Percentiles rank a stretch among this genome's conserved stretches.
Evolutionary conservation across 805 yeast genomes (phyloP).

Genomic region (Ogataea naganishii): DNA sequence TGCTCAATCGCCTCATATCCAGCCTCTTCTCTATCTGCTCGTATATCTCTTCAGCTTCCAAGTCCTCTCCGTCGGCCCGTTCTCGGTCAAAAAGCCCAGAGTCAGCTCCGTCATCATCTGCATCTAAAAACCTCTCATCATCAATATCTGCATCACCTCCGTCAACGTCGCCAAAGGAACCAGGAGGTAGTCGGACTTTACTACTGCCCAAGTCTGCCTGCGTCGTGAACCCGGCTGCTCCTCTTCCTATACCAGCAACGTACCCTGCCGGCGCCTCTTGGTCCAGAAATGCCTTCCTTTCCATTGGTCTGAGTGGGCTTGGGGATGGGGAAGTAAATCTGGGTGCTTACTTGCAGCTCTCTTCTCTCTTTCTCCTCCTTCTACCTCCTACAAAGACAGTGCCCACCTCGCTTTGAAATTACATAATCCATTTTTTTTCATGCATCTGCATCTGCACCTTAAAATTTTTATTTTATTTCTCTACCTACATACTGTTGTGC

Average conservation of each 20-base stretch:
- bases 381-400: not conserved
- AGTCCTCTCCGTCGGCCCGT: constrained; percentile 43
- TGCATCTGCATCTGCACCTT: too few species aligned
- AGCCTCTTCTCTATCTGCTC: constrained; percentile 54
- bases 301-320: constrained; percentile 23
- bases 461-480: too few species aligned
- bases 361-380: not conserved
- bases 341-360: too few species aligned
- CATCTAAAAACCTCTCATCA: constrained; percentile 18
- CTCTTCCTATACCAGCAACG: constrained; percentile 88
- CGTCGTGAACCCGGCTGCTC: constrained; percentile 90
- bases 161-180: constrained; percentile 13
- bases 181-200: constrained; percentile 26
- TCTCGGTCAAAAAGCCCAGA: constrained; percentile 2
- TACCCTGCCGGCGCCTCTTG: constrained; percentile 87
- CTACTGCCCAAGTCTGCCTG: constrained; percentile 65
- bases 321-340: not conserved
- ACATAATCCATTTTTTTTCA: too few species aligned
- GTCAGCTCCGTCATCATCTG: constrained; percentile 19
- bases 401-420: constrained; percentile 1
- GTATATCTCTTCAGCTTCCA: constrained; percentile 71
- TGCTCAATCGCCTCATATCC: constrained; percentile 9
- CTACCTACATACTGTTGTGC: too few species aligned
- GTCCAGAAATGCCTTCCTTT: constrained; percentile 59
- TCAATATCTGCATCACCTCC: constrained; percentile 25